These are phyloP conservation scores for Testicularia cyperi DNA, from an alignment of 1,284 basidiomycete genomes.

Conservation along the genomic window DNA sequence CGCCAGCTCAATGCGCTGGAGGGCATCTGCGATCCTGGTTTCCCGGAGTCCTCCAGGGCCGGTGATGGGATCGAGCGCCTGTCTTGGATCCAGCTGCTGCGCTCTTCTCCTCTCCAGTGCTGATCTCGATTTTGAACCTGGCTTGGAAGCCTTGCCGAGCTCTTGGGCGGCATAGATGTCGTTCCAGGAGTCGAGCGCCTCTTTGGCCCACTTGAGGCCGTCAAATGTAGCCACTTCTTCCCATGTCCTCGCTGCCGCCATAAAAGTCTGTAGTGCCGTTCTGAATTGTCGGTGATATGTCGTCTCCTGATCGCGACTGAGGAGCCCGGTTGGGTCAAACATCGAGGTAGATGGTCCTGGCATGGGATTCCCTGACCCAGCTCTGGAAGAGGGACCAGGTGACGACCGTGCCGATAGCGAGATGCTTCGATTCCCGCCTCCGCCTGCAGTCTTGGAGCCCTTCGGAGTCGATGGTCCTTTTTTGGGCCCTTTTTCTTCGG, in stretches of 20 bases:
- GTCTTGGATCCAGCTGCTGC: slow-evolving; percentile 15
- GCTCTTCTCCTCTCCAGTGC: slow-evolving; percentile 13
- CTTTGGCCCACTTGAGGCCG: slow-evolving; percentile 47
- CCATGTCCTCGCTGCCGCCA: slow-evolving; percentile 37
- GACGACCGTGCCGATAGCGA: slow-evolving; percentile 28
- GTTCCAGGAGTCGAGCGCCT: slow-evolving; percentile 43
- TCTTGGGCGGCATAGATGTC: slow-evolving; percentile 24
- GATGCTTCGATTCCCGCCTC: slow-evolving; percentile 19
- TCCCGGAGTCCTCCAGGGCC: slow-evolving; percentile 29
- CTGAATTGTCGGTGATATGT: slow-evolving; percentile 49
- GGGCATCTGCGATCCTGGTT: slow-evolving; percentile 17
- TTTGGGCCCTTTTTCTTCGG: not conserved
- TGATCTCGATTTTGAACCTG: slow-evolving; percentile 6
- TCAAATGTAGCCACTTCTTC: slow-evolving; percentile 50
- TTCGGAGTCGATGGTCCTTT: slow-evolving; percentile 11
- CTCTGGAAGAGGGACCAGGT: slow-evolving; percentile 9
- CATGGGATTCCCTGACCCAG: not conserved
- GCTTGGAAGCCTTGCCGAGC: slow-evolving; percentile 10
- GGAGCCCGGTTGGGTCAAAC: slow-evolving; percentile 27
- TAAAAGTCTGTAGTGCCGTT: slow-evolving; percentile 32
- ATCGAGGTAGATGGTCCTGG: slow-evolving; percentile 6
- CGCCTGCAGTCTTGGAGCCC: slow-evolving; percentile 6
- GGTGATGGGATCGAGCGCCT: slow-evolving; percentile 14
- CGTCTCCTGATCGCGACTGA: slow-evolving; percentile 43
- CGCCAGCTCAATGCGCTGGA: slow-evolving; percentile 18